Evolutionary conservation across 352 stramenopile genomes (phyloP).

Genomic region (Phytophthora citricola): DNA sequence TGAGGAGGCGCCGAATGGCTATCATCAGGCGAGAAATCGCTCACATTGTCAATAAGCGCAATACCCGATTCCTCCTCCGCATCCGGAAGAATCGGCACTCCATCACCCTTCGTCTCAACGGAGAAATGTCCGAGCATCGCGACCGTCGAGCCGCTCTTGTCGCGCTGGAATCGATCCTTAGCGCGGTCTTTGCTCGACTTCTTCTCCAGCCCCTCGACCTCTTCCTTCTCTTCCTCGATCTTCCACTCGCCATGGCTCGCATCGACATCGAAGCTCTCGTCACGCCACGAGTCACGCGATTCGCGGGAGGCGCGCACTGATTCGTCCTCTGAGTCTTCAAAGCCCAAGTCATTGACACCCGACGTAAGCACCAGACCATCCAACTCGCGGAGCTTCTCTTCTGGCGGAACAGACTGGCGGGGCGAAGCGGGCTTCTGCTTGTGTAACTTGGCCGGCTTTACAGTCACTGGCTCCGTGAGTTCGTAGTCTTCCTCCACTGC

Average conservation of each 20-base stretch:
- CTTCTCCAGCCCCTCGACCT: constrained; percentile 7
- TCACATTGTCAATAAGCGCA: constrained; percentile 63
- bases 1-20: constrained; percentile 40
- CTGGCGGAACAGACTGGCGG: constrained; percentile 36
- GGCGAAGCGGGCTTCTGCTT: constrained; percentile 27
- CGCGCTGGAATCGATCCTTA: constrained; percentile 38
- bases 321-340: constrained; percentile 50
- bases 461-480: constrained; percentile 16
- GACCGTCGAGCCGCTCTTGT: constrained; percentile 69
- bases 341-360: constrained; percentile 57
- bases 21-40: constrained; percentile 42
- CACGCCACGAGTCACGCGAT: constrained; percentile 44
- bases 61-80: constrained; percentile 59
- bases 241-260: constrained; percentile 30
- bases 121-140: constrained; percentile 81
- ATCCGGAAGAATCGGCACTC: constrained; percentile 66
- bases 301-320: constrained; percentile 35
- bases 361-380: constrained; percentile 50
- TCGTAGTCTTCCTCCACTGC: neutral
- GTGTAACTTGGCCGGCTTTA: constrained; percentile 16
- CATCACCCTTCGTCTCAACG: constrained; percentile 55
- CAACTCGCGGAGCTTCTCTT: constrained; percentile 39
- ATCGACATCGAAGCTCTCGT: constrained; percentile 47
- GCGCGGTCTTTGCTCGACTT: constrained; percentile 28
- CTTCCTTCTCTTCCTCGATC: constrained; percentile 38